These are phyloP conservation scores for Dendryphion nanum DNA, from an alignment of 2,329 filamentous ascomycete species.

Conservation along the genomic window DNA sequence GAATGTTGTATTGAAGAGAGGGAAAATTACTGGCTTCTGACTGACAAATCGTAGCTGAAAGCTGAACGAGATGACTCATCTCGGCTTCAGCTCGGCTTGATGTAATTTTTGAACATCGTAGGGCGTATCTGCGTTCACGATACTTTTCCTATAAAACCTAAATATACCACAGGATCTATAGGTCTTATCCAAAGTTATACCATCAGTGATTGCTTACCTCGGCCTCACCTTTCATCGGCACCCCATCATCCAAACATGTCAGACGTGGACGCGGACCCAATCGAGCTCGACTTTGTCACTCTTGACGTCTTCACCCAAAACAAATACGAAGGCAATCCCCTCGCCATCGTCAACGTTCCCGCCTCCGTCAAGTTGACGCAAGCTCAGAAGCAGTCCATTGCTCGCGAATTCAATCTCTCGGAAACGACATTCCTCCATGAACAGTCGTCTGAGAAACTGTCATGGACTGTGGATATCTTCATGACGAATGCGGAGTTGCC, in stretches of 20 bases:
- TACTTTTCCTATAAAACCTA: too few species aligned
- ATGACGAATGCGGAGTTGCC: constrained; percentile 51
- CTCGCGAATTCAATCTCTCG: constrained; percentile 58
- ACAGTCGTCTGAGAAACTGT: constrained; percentile 17
- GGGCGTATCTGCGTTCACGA: too few species aligned
- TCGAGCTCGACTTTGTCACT: constrained; percentile 37
- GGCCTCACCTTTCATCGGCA: too few species aligned
- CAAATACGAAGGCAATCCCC: constrained; percentile 53
- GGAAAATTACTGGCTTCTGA: too few species aligned
- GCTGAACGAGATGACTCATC: too few species aligned
- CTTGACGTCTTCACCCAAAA: constrained; percentile 50
- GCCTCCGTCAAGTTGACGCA: constrained; percentile 39
- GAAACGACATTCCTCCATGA: constrained; percentile 57
- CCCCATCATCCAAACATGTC: not conserved
- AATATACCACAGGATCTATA: too few species aligned
- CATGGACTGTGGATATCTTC: constrained; percentile 56
- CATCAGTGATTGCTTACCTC: too few species aligned
- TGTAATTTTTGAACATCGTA: too few species aligned
- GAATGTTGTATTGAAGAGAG: too few species aligned
- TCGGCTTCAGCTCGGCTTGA: too few species aligned
- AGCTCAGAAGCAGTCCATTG: constrained; percentile 53
- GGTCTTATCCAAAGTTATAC: too few species aligned
- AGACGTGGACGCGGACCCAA: not conserved
- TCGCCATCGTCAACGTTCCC: constrained; percentile 55
- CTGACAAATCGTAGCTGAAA: too few species aligned